Percentiles rank a stretch among this genome's conserved stretches.
These are phyloP conservation scores for Mimosa bimucronata DNA, from an alignment of 306 rosid genomes.

Conservation along the genomic window DNA sequence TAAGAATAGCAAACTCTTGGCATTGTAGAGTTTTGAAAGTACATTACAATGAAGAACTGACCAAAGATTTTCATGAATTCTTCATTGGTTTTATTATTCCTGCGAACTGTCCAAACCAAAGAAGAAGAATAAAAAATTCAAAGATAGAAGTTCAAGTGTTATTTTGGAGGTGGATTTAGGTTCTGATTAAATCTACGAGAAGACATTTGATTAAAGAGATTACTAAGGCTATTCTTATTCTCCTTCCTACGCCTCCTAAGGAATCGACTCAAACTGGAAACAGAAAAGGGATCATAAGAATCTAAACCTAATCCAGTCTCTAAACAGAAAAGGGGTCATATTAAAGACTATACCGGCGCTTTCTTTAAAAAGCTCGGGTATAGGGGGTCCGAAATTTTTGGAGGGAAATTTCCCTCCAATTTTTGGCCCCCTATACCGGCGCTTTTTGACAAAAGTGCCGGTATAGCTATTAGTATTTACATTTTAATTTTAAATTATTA, in stretches of 20 bases:
- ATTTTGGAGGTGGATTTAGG: constrained; percentile 31
- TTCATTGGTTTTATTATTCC: neutral
- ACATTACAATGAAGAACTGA: neutral
- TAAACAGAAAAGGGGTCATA: too few relatives aligned
- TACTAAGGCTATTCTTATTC: constrained; percentile 79
- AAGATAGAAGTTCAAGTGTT: neutral
- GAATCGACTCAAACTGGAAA: constrained; percentile 14
- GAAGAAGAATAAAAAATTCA: neutral
- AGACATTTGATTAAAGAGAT: constrained; percentile 59
- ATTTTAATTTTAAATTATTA: too few relatives aligned
- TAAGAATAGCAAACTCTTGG: neutral
- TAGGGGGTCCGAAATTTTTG: too few relatives aligned
- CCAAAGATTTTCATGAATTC: neutral
- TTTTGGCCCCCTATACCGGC: too few relatives aligned
- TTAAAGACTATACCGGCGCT: too few relatives aligned
- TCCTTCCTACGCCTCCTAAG: constrained; percentile 48
- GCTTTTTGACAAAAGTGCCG: too few relatives aligned
- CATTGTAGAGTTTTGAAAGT: neutral
- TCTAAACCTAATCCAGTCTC: constrained; percentile 60
- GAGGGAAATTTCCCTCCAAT: too few relatives aligned
- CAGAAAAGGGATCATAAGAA: constrained; percentile 42
- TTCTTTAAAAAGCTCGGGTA: too few relatives aligned
- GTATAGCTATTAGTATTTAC: too few relatives aligned
- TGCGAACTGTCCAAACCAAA: neutral
- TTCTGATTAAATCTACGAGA: constrained; percentile 58